Evolutionary conservation across 169 alveolate species (phyloP), one percentile per base, ranked within the genome.

Genomic region (Eimeria tenella): DNA sequence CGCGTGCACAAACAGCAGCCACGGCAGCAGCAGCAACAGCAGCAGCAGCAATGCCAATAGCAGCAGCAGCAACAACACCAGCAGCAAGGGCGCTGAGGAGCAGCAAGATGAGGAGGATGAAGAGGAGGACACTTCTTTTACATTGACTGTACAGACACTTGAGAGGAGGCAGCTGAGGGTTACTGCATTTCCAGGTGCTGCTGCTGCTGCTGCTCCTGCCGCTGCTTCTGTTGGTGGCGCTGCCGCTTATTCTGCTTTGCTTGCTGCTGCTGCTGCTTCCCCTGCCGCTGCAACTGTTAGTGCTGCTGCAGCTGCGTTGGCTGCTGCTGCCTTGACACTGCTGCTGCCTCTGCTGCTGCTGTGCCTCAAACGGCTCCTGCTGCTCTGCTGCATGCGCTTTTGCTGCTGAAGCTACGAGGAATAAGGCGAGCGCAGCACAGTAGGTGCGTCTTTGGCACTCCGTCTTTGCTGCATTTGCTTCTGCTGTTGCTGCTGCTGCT

Each of bases 121-220:
- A 19, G 74, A 65, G 8, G 74, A 31, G 25, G 82, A 73, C n/a
- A 25, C 23, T 21, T 73, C 82, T 13, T 73, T 73, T 15, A 42
- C 11, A n/a, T 73, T 73, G 82, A 73, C 82, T 21, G 82, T 73
- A 15, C 82, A 73, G 82, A 73, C 82, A 23, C 82, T 73, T 21
- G 82, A 73, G 53, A 23, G 82, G 19, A 31, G 23, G 82, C 82
- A 73, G 49, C 55, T 73, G 21, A 73, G 82, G 19, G 55, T 73
- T 8, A 73, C 82, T 42, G 82, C 82, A 11, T 73, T 73, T 42
- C 50, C 82, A 21, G 68, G 68, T 73, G 82, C 82, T 21, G 82
- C 23, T n/a, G 55, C 53, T 73, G 4, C 82, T 23, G 23, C 19
- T 17, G n/a, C 53, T 73, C 23, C 82, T 21, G 5, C 74, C 17